Percentiles rank a stretch among this genome's conserved stretches.
phyloP scores from a whole-genome alignment of 345 rosid species.

The Pistacia atlantica region DNA sequence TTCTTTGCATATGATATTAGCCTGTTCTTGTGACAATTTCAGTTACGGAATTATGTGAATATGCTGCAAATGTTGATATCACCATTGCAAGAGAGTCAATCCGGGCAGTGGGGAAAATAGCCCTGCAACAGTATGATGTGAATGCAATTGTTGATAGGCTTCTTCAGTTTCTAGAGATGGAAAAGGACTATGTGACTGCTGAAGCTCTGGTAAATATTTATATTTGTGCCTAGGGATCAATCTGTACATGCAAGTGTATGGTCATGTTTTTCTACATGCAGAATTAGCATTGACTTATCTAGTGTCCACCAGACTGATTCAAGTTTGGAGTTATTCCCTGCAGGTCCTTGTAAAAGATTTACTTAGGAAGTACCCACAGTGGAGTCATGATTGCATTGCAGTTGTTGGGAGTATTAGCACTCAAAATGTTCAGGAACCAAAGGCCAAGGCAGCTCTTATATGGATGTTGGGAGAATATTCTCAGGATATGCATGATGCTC shows the following conservation, averaged over 20 bases:
- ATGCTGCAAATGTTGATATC: constrained; percentile 98
- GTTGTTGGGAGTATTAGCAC: constrained; percentile 99
- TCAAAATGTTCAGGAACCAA: constrained; percentile 88
- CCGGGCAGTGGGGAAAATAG: constrained; percentile 98
- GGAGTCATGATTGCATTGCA: constrained; percentile 99
- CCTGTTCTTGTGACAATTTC: constrained; percentile 32
- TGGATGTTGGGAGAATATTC: constrained; percentile 99
- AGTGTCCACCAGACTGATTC: constrained; percentile 7
- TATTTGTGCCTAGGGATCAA: constrained; percentile 12
- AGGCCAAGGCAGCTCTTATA: constrained; percentile 96
- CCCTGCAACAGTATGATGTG: constrained; percentile 97
- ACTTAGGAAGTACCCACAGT: constrained; percentile 95
- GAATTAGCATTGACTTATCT: neutral
- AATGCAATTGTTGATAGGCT: constrained; percentile 99
- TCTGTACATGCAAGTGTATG: constrained; percentile 3
- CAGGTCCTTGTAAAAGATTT: constrained; percentile 99
- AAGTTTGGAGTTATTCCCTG: constrained; percentile 21
- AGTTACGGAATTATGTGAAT: constrained; percentile 97
- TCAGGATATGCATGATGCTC: constrained; percentile 97
- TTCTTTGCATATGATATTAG: constrained; percentile 19
- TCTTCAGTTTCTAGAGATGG: constrained; percentile 99
- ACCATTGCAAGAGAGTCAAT: constrained; percentile 97
- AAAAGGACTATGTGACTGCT: constrained; percentile 97
- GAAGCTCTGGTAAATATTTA: constrained; percentile 77
- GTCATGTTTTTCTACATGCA: constrained; percentile 5